These are phyloP conservation scores for Microbotryum violaceum DNA, from an alignment of 1,284 basidiomycete genomes.

Conservation along the genomic window DNA sequence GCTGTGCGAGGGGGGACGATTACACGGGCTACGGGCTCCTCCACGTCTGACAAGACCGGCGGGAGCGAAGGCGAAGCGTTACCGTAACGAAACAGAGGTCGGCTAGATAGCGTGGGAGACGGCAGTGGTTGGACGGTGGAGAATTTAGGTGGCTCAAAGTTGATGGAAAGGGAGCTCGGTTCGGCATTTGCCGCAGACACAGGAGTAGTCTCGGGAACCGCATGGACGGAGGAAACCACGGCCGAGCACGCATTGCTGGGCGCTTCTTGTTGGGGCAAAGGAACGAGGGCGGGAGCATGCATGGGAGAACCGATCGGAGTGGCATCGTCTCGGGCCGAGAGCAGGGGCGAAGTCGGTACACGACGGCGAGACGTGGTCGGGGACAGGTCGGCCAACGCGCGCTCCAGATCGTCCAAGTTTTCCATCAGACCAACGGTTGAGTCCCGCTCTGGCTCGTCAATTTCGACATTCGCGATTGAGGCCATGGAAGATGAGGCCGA, in stretches of 20 bases:
- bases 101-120: slow-evolving; percentile 1
- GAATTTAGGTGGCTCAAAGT: no score
- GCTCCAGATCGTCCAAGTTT: slow-evolving; percentile 34
- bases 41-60: not conserved
- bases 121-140: no score
- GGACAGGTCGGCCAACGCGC: slow-evolving; percentile 32
- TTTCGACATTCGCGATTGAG: slow-evolving; percentile 10
- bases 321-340: no score
- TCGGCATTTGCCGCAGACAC: no score
- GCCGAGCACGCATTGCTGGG: not conserved
- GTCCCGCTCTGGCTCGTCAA: slow-evolving; percentile 12
- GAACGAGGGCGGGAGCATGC: no score
- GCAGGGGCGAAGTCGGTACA: no score
- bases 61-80: not conserved
- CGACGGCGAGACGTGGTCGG: slow-evolving; percentile 7
- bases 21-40: no score
- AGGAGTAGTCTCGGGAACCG: no score
- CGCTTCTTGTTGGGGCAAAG: not conserved
- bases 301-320: no score
- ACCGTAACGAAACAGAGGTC: slow-evolving; percentile 13
- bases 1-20: no score
- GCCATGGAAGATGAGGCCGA: slow-evolving; percentile 17
- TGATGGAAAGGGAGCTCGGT: no score
- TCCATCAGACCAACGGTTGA: slow-evolving; percentile 31
- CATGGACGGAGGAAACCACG: not conserved